Evolutionary conservation across 2,329 filamentous ascomycete genomes (phyloP).

Genomic region (Calonectria pteridis): DNA sequence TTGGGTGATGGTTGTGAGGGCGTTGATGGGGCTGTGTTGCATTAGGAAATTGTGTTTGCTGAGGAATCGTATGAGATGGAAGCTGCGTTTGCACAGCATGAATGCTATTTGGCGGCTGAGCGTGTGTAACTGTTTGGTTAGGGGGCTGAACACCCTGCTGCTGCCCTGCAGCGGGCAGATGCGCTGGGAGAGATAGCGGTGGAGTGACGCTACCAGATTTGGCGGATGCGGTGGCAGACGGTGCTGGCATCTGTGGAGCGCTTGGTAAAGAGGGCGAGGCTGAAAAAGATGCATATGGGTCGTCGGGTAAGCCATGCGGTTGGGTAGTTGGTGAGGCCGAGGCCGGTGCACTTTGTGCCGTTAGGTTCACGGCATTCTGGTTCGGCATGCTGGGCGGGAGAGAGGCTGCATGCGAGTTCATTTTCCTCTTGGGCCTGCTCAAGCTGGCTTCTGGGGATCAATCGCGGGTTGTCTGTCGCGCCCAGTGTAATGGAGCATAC

Average conservation of each 20-base stretch:
- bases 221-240: neutral
- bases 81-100: slow-evolving; percentile 11
- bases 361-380: neutral
- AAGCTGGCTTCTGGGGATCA: neutral
- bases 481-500: neutral
- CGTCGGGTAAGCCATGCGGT: neutral
- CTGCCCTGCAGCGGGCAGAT: slow-evolving; percentile 9
- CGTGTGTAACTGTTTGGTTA: slow-evolving; percentile 5
- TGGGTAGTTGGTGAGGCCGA: neutral
- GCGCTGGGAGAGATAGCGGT: slow-evolving; percentile 4
- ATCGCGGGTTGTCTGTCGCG: neutral
- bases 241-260: neutral
- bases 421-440: neutral
- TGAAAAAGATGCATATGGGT: neutral
- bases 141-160: slow-evolving; percentile 13
- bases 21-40: neutral
- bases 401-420: neutral
- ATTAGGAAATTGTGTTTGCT: neutral
- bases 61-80: neutral
- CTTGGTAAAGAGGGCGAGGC: neutral
- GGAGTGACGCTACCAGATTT: neutral
- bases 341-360: neutral
- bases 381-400: neutral
- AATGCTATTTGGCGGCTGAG: neutral
- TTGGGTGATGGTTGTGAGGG: neutral